phyloP scores from a whole-genome alignment of 768 basidiomycete species.

The Clathrus columnatus region DNA sequence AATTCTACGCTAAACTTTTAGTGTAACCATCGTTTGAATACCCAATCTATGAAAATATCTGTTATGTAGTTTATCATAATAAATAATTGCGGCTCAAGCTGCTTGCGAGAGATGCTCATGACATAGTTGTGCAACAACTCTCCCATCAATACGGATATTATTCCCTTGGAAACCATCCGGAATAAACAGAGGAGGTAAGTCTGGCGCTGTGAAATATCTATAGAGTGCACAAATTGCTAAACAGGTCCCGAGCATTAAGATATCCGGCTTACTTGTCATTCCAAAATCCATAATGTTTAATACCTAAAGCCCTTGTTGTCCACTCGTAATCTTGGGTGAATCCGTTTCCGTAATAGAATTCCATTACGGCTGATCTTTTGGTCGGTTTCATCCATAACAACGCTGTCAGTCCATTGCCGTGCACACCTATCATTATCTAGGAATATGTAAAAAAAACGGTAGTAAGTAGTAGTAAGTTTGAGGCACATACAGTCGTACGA shows the following conservation, averaged over 20 bases:
- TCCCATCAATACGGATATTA: constrained; percentile 74
- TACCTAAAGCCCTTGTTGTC: constrained; percentile 72
- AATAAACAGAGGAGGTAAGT: constrained; percentile 57
- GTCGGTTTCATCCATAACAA: constrained; percentile 89
- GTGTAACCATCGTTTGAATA: no score
- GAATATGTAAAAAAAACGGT: background rate
- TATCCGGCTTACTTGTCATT: constrained; percentile 41
- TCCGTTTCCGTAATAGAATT: constrained; percentile 80
- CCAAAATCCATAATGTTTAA: constrained; percentile 85
- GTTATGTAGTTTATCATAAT: background rate
- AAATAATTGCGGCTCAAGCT: background rate
- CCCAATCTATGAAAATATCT: background rate
- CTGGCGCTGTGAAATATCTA: constrained; percentile 69
- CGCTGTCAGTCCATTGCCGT: constrained; percentile 85
- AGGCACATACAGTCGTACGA: constrained; percentile 64
- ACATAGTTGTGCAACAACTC: constrained; percentile 52
- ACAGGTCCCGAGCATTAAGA: background rate
- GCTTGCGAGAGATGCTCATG: constrained; percentile 41
- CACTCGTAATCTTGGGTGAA: constrained; percentile 85
- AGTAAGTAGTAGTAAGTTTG: constrained; percentile 2
- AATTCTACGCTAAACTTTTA: no score
- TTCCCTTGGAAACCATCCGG: constrained; percentile 86
- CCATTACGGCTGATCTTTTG: constrained; percentile 78
- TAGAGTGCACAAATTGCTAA: background rate
- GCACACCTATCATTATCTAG: constrained; percentile 91